Conservation (phyloP, 768 basidiomycete genomes). For the Suillus tomentosus region DNA sequence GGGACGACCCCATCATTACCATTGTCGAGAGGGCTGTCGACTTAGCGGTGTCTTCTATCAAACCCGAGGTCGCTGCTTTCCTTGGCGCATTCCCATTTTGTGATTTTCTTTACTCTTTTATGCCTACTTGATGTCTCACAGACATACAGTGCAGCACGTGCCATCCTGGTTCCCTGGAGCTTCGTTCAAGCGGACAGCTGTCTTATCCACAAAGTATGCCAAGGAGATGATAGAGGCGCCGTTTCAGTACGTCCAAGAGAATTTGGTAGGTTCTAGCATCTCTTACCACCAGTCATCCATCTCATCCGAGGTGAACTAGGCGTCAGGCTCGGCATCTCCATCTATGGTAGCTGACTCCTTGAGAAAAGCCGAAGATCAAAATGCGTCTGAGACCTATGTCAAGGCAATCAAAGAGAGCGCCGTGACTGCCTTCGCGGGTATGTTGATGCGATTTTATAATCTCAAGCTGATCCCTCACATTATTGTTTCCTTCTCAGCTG, state of each 20-base stretch:
- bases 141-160: constrained; percentile 33
- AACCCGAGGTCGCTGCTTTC: constrained; percentile 33
- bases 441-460: neutral
- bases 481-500: constrained; percentile 20
- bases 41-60: constrained; percentile 24
- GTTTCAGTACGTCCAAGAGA: constrained; percentile 33
- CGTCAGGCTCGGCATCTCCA: constrained; percentile 24
- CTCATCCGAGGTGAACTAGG: constrained; percentile 14
- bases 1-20: constrained; percentile 28
- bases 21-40: constrained; percentile 28
- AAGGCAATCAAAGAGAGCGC: constrained; percentile 31
- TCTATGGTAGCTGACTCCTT: constrained; percentile 32
- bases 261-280: constrained; percentile 28
- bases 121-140: neutral
- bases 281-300: neutral
- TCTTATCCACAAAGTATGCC: constrained; percentile 22
- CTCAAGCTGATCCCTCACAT: neutral
- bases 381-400: constrained; percentile 14
- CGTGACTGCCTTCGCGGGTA: constrained; percentile 33
- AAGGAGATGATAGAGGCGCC: constrained; percentile 32
- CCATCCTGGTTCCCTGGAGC: constrained; percentile 45
- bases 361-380: constrained; percentile 15
- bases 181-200: constrained; percentile 34
- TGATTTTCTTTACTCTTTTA: constrained; percentile 19
- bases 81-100: constrained; percentile 41